These are phyloP conservation scores for Escallonia rubra DNA, from an alignment of 129 eudicot species.

Conservation along the genomic window DNA sequence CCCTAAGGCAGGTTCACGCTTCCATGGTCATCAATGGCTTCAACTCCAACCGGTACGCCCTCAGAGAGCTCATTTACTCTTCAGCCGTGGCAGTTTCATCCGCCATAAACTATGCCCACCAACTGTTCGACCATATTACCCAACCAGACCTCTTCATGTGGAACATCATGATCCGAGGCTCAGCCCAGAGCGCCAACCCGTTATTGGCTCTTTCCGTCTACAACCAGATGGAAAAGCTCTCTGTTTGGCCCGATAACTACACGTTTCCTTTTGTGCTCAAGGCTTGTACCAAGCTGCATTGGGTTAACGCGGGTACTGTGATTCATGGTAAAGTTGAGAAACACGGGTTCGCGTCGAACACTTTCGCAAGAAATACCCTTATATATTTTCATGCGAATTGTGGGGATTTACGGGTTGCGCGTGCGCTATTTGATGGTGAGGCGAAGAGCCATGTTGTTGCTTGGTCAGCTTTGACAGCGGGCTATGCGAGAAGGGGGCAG, in stretches of 20 bases:
- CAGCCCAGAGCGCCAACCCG: conserved; percentile 69
- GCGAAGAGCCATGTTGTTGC: conserved; percentile 56
- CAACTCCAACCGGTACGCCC: conserved; percentile 29
- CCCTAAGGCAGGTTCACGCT: conserved; percentile 63
- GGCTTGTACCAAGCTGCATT: conserved; percentile 66
- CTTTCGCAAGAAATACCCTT: conserved; percentile 51
- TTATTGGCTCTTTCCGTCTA: conserved; percentile 35
- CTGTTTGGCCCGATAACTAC: conserved; percentile 53
- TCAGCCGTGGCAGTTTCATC: conserved; percentile 40
- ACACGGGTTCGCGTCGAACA: conserved; percentile 52
- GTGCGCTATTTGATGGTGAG: conserved; percentile 46
- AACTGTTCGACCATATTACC: conserved; percentile 54
- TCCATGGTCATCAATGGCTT: conserved; percentile 55
- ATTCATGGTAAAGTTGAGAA: conserved; percentile 62
- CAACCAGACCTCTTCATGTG: conserved; percentile 73
- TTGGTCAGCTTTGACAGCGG: conserved; percentile 84
- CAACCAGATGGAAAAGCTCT: conserved; percentile 52
- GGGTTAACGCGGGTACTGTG: conserved; percentile 45
- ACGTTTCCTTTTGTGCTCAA: conserved; percentile 75
- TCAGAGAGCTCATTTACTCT: conserved; percentile 55
- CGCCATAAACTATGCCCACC: conserved; percentile 65
- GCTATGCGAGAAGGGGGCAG: conserved; percentile 76
- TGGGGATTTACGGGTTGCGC: conserved; percentile 54
- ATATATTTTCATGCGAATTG: conserved; percentile 68
- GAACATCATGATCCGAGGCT: conserved; percentile 86